Base-by-base conservation (phyloP, 805 yeast genomes). In the Ogataea paraovalis region DNA sequence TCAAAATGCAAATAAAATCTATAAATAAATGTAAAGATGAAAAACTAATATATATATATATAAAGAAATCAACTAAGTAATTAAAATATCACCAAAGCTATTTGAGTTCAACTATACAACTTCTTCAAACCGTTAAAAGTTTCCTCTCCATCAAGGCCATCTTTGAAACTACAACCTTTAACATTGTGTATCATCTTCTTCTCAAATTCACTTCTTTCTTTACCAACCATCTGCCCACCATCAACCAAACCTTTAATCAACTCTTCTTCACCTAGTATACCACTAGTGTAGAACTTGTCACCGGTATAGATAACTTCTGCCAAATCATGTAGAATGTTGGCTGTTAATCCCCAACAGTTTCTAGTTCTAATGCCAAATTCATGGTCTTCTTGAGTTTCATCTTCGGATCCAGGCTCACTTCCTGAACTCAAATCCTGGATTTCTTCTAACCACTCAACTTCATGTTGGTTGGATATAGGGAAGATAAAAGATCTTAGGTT, bases 271-370 rank as follows among this genome's bases (percentile, higher is more conserved):
- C 87, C 88, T 40, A 78, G 60, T 23, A 70, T 62, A 13, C 55
- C 40, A 27, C 14, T 20, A 4, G 55, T 59, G 30, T 54, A 73
- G 7, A 49, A 48, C 20, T 63, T 51, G 44, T 62, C 50, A 36
- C 70, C 69, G 55, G 78, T 52, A 58, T 79, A 77, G 3, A 77
- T 68, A 9, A 85, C 71, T 47, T 73, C 74, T 2, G 89, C 83
- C 25, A 86, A 58, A 60, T 86, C 92, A 56, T 79, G 86, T n/a
- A 86, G 60, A 9, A 86, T 85, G 59, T 84, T 85, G 2, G 91
- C 92, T 0, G 94, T 86, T 33, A 86, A 66, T 0, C 95, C 95
- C 95, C 94, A 86, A 4, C 87, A 82, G 58, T 85, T 86, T 58
- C 85, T 79, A 34, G 82, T 74, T 46, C 74, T 71, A 19, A 60